A percentile compares a stretch with the other conserved stretches of the same genome.
Evolutionary conservation across 176 grass and related monocot species (phyloP).

Genomic region (Eragrostis nindensis): DNA sequence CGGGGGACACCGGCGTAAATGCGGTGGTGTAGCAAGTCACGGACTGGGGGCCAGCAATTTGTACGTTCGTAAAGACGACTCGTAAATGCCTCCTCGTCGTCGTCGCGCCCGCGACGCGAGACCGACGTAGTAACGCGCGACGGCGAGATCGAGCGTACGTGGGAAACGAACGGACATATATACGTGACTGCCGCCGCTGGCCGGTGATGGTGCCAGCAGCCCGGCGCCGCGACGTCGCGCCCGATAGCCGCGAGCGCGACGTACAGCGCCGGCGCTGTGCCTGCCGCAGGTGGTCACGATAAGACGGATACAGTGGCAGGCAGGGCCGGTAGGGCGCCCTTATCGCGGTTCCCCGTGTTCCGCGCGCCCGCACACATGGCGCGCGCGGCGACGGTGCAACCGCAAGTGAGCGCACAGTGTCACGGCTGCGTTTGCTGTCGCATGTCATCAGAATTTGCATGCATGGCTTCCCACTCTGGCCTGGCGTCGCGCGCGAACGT

Average conservation of each 20-base stretch:
- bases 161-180: neutral
- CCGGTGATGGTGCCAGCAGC: too few relatives aligned
- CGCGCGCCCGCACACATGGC: conserved; percentile 27
- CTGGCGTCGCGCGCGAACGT: too few relatives aligned
- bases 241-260: too few relatives aligned
- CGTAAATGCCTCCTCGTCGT: too few relatives aligned
- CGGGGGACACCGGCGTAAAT: conserved; percentile 14
- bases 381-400: conserved; percentile 30
- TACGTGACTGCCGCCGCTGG: too few relatives aligned
- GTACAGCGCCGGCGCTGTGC: too few relatives aligned
- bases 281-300: too few relatives aligned
- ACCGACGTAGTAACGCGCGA: neutral
- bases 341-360: neutral
- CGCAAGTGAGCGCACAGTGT: neutral
- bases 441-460: too few relatives aligned
- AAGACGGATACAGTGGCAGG: too few relatives aligned
- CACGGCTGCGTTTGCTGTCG: neutral
- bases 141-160: neutral
- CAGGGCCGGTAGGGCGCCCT: neutral
- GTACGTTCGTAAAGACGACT: too few relatives aligned
- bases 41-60: neutral
- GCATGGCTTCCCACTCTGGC: too few relatives aligned
- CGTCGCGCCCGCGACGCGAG: neutral
- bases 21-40: conserved; percentile 38
- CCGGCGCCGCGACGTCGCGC: too few relatives aligned